Evolutionary conservation across 2,329 filamentous ascomycete species (phyloP), one percentile per base, ranked within the genome.

Genomic region (Cadophora sp.): DNA sequence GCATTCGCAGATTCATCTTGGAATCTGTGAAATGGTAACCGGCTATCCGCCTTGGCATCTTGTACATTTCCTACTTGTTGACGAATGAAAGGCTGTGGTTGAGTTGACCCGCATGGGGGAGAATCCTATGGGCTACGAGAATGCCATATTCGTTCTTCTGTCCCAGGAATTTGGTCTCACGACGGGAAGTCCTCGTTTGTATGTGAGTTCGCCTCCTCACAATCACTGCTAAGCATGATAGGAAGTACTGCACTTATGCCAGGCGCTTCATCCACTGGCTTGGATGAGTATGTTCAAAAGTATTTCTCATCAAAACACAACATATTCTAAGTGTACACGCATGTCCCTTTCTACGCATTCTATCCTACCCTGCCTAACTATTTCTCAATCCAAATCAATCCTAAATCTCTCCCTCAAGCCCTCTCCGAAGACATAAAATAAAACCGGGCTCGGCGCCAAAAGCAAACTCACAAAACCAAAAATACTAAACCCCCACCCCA

Each of bases 401-500:
- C 74, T 76, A 70, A 82, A 86, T 59, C 77, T 79, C 69, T 84
- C 80, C 62, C 85, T 77, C 26, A 86, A 77, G 66, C 69, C 75
- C 60, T 79, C 79, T 1, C 85, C 84, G 72, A 80, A 85, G 4
- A 78, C 77, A 68, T 80, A 86, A 71, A 86, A 86, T 22, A 85
- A 61, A 6, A 83, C 14, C 0, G 84, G 84, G 58, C 83, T 83
- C 55, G 84, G 84, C 6, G 83, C 82, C 56, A 86, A 79, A 6
- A 78, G 71, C 26, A 86, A 69, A 31, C 78, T 73, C 19, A 83
- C 62, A 51, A 86, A 85, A 0, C 75, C 83, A 73, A 85, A 85
- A 1, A 83, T 77, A 29, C 78, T 81, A n/a, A 84, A 80, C 1
- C 83, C 83, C 83, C 83, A 85, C 2, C 83, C 83, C 69, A 84